phyloP scores from a whole-genome alignment of 257 asterid genomes.

The Rauvolfia tetraphylla region DNA sequence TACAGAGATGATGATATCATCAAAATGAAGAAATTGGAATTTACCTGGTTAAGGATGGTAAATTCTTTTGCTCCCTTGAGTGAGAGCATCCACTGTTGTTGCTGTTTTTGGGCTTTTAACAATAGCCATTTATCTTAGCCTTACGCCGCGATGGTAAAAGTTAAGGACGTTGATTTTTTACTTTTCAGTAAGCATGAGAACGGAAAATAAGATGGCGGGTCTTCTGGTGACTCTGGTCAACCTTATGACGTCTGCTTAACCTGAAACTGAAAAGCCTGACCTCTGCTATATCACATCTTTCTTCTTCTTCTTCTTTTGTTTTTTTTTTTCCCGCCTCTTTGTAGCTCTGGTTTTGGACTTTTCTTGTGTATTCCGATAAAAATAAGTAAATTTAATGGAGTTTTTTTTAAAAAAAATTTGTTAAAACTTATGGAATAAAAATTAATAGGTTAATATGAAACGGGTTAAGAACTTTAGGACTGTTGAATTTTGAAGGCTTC shows the following conservation, averaged over 20 bases:
- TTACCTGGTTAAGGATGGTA: conserved; percentile 10
- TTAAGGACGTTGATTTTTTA: conserved; percentile 14
- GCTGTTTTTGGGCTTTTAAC: conserved; percentile 1
- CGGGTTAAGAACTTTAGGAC: too few species aligned
- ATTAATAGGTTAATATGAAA: too few species aligned
- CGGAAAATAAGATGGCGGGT: conserved; percentile 31
- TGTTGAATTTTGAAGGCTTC: too few species aligned
- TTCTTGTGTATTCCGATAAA: too few species aligned
- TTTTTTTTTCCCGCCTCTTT: not conserved
- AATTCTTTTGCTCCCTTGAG: conserved; percentile 19
- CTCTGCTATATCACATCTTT: not conserved
- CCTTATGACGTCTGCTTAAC: conserved; percentile 27
- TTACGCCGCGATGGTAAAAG: conserved; percentile 8
- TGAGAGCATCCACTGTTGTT: conserved; percentile 20
- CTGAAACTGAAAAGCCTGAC: conserved; percentile 25
- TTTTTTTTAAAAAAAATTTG: too few species aligned
- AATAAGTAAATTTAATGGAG: too few species aligned
- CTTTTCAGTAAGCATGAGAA: conserved; percentile 34
- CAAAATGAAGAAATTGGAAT: not conserved
- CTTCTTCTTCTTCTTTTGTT: not conserved
- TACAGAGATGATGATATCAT: not conserved
- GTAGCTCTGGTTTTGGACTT: too few species aligned
- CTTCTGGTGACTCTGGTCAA: conserved; percentile 26
- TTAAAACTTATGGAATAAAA: too few species aligned
- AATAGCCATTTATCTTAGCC: too few species aligned